These are phyloP conservation scores for Monascus ruber DNA, from an alignment of 2,329 filamentous ascomycete species.

Conservation along the genomic window DNA sequence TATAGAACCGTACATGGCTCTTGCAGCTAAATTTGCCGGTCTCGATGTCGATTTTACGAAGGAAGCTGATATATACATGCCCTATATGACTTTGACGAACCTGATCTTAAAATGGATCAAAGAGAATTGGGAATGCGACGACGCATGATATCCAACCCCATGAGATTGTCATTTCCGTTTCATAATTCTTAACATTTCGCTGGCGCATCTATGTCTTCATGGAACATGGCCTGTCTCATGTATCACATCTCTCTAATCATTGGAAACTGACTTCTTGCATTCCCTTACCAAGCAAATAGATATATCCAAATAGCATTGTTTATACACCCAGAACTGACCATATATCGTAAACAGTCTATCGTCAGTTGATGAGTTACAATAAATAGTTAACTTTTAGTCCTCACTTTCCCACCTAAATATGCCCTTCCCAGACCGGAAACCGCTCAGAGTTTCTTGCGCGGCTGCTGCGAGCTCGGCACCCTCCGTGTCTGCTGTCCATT, in stretches of 20 bases:
- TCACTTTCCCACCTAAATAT: constrained; percentile 65
- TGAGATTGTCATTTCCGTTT: neutral
- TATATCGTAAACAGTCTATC: neutral
- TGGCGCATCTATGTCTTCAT: neutral
- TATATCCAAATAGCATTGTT: neutral
- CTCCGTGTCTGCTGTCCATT: constrained; percentile 73
- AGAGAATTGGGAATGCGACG: constrained; percentile 40
- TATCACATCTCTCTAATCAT: neutral
- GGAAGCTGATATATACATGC: constrained; percentile 43
- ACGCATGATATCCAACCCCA: constrained; percentile 1
- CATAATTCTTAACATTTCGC: neutral
- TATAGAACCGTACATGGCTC: constrained; percentile 67
- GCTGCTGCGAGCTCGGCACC: constrained; percentile 57
- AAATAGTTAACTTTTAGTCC: constrained; percentile 8
- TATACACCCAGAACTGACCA: neutral
- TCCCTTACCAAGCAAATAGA: neutral
- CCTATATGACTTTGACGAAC: constrained; percentile 44
- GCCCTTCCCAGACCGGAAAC: constrained; percentile 78
- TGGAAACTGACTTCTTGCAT: neutral
- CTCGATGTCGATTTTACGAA: constrained; percentile 35
- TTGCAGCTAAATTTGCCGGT: constrained; percentile 56
- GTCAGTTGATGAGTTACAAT: constrained; percentile 11
- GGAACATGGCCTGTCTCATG: neutral
- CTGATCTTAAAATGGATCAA: constrained; percentile 50
- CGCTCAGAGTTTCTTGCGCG: constrained; percentile 71